Percentiles rank a stretch among this genome's conserved stretches.
Evolutionary conservation across 2,329 filamentous ascomycete genomes (phyloP).

Genomic region (Graphiopsis chlorocephala): DNA sequence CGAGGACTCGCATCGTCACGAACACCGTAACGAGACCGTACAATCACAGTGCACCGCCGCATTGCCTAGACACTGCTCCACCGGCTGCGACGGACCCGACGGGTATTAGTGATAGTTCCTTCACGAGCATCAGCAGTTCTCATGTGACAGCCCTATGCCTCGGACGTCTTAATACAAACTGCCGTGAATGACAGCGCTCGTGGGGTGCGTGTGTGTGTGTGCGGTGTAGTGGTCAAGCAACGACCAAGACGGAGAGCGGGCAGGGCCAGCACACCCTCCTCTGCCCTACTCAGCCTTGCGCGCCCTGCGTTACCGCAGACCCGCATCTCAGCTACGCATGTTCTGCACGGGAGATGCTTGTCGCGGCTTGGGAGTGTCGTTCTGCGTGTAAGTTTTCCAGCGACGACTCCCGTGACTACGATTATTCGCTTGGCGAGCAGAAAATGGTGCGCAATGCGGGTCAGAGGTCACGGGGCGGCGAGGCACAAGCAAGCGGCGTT

Average conservation of each 20-base stretch:
- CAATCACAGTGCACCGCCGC: not conserved
- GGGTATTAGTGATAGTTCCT: not conserved
- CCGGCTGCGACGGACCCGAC: not conserved
- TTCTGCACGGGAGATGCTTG: constrained; percentile 7
- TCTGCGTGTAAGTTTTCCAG: not conserved
- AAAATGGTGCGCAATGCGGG: not conserved
- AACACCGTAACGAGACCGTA: not conserved
- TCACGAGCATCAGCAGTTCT: not conserved
- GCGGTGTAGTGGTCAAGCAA: constrained; percentile 3
- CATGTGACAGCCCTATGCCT: constrained; percentile 1
- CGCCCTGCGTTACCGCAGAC: not conserved
- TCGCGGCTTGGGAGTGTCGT: constrained; percentile 1
- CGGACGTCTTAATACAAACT: not conserved
- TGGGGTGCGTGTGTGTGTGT: not conserved
- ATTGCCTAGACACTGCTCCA: not conserved
- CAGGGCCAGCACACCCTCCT: constrained; percentile 3
- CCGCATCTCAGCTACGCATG: constrained; percentile 4
- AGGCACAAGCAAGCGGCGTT: not conserved
- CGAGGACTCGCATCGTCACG: not conserved
- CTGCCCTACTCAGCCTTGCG: constrained; percentile 13
- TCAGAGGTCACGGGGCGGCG: not conserved
- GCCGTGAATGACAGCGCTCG: not conserved
- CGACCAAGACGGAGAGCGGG: constrained; percentile 8
- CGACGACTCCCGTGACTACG: not conserved
- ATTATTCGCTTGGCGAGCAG: not conserved